These are phyloP conservation scores for Plasmodium blacklocki DNA, from an alignment of 169 alveolate species.

Conservation along the genomic window DNA sequence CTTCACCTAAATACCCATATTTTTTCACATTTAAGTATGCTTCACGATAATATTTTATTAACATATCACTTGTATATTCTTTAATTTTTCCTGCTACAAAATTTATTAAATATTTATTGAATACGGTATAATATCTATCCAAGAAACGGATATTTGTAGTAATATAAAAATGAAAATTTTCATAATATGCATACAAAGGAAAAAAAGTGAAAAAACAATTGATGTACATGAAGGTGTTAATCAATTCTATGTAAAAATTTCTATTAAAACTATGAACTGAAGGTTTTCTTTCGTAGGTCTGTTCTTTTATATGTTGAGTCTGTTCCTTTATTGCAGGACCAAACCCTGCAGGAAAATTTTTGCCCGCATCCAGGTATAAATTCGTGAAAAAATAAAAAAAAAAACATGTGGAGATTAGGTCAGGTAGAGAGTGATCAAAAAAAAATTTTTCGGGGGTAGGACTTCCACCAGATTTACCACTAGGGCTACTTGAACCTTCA, in stretches of 20 bases:
- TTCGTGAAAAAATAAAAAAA: no score
- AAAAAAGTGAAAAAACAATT: not conserved
- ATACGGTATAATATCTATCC: constrained; percentile 2
- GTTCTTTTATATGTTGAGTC: not conserved
- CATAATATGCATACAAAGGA: constrained; percentile 15
- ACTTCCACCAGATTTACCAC: no score
- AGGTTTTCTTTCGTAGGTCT: not conserved
- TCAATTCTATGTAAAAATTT: not conserved
- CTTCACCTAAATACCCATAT: not conserved
- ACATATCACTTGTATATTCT: not conserved
- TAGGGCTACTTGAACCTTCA: no score
- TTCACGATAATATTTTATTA: not conserved
- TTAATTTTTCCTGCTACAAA: constrained; percentile 1
- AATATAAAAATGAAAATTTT: not conserved
- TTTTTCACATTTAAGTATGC: not conserved
- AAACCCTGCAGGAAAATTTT: not conserved
- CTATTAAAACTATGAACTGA: not conserved
- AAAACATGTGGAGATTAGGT: no score
- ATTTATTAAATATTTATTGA: not conserved
- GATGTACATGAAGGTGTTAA: not conserved
- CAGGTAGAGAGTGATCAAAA: no score
- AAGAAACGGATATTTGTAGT: constrained; percentile 10
- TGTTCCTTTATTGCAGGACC: not conserved
- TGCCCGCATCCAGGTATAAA: no score
- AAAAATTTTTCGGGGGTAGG: no score